These are phyloP conservation scores for Russula olivacea DNA, from an alignment of 768 basidiomycete genomes.

Conservation along the genomic window DNA sequence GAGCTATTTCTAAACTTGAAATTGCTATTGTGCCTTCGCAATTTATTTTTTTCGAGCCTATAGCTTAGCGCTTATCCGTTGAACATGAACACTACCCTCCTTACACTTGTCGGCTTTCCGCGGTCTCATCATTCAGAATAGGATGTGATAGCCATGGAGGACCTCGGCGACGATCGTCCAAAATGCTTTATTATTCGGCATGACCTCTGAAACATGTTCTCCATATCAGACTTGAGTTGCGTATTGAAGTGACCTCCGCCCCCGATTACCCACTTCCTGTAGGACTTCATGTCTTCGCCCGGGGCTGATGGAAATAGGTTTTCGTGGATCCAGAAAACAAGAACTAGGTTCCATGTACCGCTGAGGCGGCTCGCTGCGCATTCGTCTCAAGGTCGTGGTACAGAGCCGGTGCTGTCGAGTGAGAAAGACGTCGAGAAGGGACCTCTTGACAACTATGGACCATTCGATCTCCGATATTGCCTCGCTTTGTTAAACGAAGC, in stretches of 20 bases:
- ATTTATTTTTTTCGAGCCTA: background rate
- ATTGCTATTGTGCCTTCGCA: background rate
- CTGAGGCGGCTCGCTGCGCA: background rate
- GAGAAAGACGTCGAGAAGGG: constrained; percentile 40
- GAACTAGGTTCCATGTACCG: background rate
- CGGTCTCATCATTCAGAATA: background rate
- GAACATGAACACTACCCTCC: background rate
- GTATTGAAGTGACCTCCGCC: background rate
- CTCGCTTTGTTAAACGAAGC: constrained; percentile 62
- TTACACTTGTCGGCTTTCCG: constrained; percentile 4
- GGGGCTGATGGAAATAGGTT: background rate
- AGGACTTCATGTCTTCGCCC: background rate
- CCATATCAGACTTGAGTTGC: background rate
- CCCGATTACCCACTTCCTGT: background rate
- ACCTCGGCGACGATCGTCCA: background rate
- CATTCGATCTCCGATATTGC: constrained; percentile 64
- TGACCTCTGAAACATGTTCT: background rate
- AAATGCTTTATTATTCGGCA: background rate
- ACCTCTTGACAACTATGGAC: constrained; percentile 33
- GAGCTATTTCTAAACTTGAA: background rate
- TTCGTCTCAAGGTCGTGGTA: background rate
- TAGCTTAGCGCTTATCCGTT: background rate
- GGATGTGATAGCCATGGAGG: background rate
- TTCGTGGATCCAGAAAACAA: background rate
- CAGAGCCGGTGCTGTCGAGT: background rate